A percentile compares a stretch with the other conserved stretches of the same genome.
Conservation (phyloP, 495 filamentous ascomycete genomes). For the Jackrogersella multiformis region DNA sequence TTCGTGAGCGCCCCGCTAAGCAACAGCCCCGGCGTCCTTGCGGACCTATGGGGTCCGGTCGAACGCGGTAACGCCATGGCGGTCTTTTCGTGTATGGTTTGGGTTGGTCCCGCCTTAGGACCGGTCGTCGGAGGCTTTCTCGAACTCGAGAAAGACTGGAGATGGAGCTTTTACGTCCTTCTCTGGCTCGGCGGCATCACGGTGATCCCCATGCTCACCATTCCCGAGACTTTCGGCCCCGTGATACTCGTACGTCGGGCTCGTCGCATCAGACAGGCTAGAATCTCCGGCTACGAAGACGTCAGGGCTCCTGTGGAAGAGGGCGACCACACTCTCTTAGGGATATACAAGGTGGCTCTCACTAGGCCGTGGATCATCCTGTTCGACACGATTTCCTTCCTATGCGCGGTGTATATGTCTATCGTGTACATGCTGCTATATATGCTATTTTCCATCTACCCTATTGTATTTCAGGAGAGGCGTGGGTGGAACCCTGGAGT, state of each 20-base stretch:
- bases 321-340: constrained; percentile 49
- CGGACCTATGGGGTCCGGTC: constrained; percentile 64
- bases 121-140: constrained; percentile 62
- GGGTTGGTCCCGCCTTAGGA: constrained; percentile 65
- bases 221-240: constrained; percentile 74
- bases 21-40: constrained; percentile 59
- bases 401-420: constrained; percentile 61
- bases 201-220: constrained; percentile 55
- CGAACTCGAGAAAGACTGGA: constrained; percentile 55
- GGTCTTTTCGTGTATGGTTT: constrained; percentile 55
- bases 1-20: constrained; percentile 61
- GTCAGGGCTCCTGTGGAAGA: constrained; percentile 58
- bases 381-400: constrained; percentile 57
- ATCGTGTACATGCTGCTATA: constrained; percentile 64
- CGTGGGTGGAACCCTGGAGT: constrained; percentile 65
- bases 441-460: constrained; percentile 62
- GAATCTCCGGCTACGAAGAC: constrained; percentile 55
- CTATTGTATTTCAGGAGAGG: constrained; percentile 62
- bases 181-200: constrained; percentile 55
- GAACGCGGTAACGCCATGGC: constrained; percentile 62
- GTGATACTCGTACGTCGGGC: constrained; percentile 72
- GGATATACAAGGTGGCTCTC: constrained; percentile 61
- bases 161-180: constrained; percentile 60
- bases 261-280: constrained; percentile 49
- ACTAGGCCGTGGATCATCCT: constrained; percentile 56